Evolutionary conservation across 1,284 basidiomycete genomes (phyloP), one percentile per base, ranked within the genome.

Genomic region (Fomitiporia mediterranea): DNA sequence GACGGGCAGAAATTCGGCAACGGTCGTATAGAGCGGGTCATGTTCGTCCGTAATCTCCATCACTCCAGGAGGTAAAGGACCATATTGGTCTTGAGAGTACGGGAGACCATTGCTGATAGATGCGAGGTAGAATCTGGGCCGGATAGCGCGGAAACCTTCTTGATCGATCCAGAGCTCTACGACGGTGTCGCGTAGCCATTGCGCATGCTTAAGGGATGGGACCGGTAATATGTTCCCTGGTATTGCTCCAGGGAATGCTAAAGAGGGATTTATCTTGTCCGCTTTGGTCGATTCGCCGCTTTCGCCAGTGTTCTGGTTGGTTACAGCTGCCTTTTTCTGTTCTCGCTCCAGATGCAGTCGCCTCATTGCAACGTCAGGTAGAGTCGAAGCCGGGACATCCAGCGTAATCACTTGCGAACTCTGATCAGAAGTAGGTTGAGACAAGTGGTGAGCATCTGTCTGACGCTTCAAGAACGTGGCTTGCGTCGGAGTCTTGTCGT

Each of bases 121-220:
- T n/a, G 73, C 72, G 46, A 84, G 78, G 56, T 72, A 75, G 70
- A 90, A 84, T 9, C 72, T 68, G 17, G 84, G 80, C 21, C 74
- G 72, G 15, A 84, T 74, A 9, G 78, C 75, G 27, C 87, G 80
- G 62, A 86, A 88, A 5, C 86, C 84, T 70, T 91, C 89, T 68
- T 91, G 89, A 64, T 91, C 90, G 30, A 91, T 83, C 68, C 82
- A 78, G 28, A 91, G 70, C 57, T 87, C 80, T n/a, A 91, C 68
- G 32, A 68, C 69, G 17, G 73, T 72, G 47, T 75, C 71, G 55
- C 75, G 71, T 7, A 89, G 73, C 57, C 57, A 59, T 50, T 51
- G 53, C 1, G 57, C 57, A 15, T 59, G 57, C 35, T 51, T 59
- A 11, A 59, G 53, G 40, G 42, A 55, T 27, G 57, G 57, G 8